Evolutionary conservation across 2,329 filamentous ascomycete species (phyloP).

Genomic region (Pseudocercospora pini-densiflorae): DNA sequence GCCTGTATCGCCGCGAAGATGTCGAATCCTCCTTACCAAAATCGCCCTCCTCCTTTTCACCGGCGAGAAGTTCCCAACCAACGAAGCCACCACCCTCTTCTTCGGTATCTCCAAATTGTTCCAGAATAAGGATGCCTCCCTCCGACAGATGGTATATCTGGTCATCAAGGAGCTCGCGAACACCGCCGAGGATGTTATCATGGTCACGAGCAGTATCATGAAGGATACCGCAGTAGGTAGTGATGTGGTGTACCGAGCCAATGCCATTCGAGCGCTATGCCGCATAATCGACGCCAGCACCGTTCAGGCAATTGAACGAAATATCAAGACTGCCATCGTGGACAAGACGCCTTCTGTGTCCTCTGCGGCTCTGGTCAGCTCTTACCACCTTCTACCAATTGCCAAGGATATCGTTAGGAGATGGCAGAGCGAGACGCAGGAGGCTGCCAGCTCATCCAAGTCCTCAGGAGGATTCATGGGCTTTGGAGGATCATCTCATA

Average conservation of each 20-base stretch:
- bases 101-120: slow-evolving; percentile 99
- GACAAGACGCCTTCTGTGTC: slow-evolving; percentile 98
- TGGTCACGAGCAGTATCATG: slow-evolving; percentile 99
- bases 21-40: slow-evolving; percentile 95
- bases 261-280: slow-evolving; percentile 93
- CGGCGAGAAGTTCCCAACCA: slow-evolving; percentile 93
- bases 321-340: slow-evolving; percentile 99
- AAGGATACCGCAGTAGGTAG: slow-evolving; percentile 97
- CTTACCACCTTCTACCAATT: slow-evolving; percentile 96
- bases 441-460: slow-evolving; percentile 89
- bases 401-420: slow-evolving; percentile 92
- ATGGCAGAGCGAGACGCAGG: slow-evolving; percentile 99
- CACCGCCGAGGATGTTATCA: slow-evolving; percentile 98
- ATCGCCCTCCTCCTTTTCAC: slow-evolving; percentile 96
- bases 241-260: slow-evolving; percentile 90
- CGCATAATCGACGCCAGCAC: slow-evolving; percentile 96
- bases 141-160: slow-evolving; percentile 98
- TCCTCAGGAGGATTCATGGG: slow-evolving; percentile 90
- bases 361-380: slow-evolving; percentile 92
- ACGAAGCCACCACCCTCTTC: slow-evolving; percentile 97
- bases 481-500: slow-evolving; percentile 78
- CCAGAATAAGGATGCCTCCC: slow-evolving; percentile 97
- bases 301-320: slow-evolving; percentile 95
- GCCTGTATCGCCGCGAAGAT: slow-evolving; percentile 95
- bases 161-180: slow-evolving; percentile 96